A percentile compares a stretch with the other conserved stretches of the same genome.
Conservation (phyloP, 257 asterid genomes). For the Solanum chmielewskii region DNA sequence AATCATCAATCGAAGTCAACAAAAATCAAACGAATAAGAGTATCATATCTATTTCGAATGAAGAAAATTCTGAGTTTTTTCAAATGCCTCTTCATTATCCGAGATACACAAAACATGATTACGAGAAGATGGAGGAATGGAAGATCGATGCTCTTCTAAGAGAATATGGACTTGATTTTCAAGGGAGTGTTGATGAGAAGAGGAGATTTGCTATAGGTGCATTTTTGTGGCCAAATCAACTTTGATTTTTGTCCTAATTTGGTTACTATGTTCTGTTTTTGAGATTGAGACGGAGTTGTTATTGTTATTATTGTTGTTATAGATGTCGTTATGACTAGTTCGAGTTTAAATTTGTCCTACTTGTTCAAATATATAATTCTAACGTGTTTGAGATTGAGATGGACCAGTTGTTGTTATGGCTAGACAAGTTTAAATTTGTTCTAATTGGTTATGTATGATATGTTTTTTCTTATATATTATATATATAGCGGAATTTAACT, state of each 20-base stretch:
- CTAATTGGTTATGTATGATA: background rate
- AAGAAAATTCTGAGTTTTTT: background rate
- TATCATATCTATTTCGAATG: background rate
- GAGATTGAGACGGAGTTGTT: background rate
- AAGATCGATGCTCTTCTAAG: constrained; percentile 19
- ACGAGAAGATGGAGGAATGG: constrained; percentile 39
- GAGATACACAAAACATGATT: constrained; percentile 7
- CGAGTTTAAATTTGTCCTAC: background rate
- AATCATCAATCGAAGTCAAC: background rate
- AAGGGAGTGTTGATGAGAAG: constrained; percentile 32
- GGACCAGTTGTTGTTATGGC: background rate
- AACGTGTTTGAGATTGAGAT: background rate
- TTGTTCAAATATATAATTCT: background rate
- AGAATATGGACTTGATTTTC: constrained; percentile 23
- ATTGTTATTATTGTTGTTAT: background rate
- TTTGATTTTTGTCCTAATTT: background rate
- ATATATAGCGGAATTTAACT: background rate
- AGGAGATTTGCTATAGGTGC: constrained; percentile 45
- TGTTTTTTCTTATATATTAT: background rate
- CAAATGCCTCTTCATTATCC: constrained; percentile 25
- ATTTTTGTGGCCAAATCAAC: constrained; percentile 45
- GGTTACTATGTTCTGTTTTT: background rate
- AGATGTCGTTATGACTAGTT: background rate
- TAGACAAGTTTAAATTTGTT: background rate
- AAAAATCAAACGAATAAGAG: background rate